Percentiles rank a stretch among this genome's conserved stretches.
These are phyloP conservation scores for Entoloma clypeatum DNA, from an alignment of 1,284 basidiomycete species.

Conservation along the genomic window DNA sequence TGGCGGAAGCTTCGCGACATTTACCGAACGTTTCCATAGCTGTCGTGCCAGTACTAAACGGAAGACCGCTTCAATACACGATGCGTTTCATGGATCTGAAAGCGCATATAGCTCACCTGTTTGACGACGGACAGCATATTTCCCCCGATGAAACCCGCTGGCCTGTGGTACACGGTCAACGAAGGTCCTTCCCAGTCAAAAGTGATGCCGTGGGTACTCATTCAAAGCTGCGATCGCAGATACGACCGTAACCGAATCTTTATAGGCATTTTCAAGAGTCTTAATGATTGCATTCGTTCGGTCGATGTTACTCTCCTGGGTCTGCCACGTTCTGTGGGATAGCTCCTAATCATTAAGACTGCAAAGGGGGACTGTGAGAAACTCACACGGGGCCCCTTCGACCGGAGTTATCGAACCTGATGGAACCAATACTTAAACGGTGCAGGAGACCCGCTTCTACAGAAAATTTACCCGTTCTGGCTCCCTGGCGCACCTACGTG, in stretches of 20 bases:
- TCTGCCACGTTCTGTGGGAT: conserved; percentile 59
- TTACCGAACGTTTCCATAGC: conserved; percentile 72
- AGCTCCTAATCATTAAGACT: conserved; percentile 3
- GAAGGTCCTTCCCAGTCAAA: not conserved
- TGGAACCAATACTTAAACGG: conserved; percentile 3
- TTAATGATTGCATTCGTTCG: conserved; percentile 72
- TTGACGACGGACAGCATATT: conserved; percentile 51
- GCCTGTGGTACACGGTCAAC: conserved; percentile 42
- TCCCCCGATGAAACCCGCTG: conserved; percentile 68
- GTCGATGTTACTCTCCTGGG: conserved; percentile 58
- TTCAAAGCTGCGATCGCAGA: conserved; percentile 74
- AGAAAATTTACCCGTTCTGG: conserved; percentile 62
- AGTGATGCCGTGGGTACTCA: no score
- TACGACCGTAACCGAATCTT: conserved; percentile 52
- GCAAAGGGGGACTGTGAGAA: not conserved
- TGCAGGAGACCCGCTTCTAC: not conserved
- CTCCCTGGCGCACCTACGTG: conserved; percentile 64
- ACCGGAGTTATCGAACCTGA: conserved; percentile 84
- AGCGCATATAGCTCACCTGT: conserved; percentile 37
- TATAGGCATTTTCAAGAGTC: conserved; percentile 59
- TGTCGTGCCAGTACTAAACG: conserved; percentile 70
- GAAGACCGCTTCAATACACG: conserved; percentile 2
- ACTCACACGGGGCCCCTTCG: conserved; percentile 56
- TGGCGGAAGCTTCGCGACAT: conserved; percentile 7
- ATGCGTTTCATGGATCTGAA: not conserved